Base-by-base conservation (phyloP, 371 early-diverging fungal genomes). In the Mucor piriformis region DNA sequence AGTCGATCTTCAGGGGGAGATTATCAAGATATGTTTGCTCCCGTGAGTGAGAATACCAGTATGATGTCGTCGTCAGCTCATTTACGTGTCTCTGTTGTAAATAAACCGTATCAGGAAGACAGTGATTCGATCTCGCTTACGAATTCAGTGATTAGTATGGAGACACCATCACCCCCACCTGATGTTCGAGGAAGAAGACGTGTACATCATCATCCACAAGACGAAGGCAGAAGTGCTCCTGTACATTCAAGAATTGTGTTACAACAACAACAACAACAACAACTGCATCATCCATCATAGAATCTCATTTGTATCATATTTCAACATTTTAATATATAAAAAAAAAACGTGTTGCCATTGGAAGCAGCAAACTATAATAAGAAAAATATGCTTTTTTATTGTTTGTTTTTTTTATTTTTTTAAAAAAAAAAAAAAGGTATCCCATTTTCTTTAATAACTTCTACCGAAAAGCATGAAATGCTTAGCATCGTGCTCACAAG, bases 401-500 rank as follows among this genome's bases (percentile, higher is more conserved):
- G 23, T 25, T 44, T 44, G 12, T 24, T 24, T 23, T 44, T 44
- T 23, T 46, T 25, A 46, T 50, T 50, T 33, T 33, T n/a, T n/a
- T 49, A 13, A 21, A 42, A 16, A 40, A 54, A 29, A 15, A 18
- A 7, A 55, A 12, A 15, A 27, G n/a, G 40, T 13, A 16, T 37
- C 7, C 24, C 10, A 54, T 55, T 54, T 44, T 51, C 50, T 56
- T 43, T 50, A 97, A 79, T 97, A 97, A 59, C 92, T 92, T 71
- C 96, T 87, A 63, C 97, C 97, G 70, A 95, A 95, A 67, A 95
- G 79, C 67, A 89, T 86, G 67, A 87, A 92, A 70, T 86, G 86
- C 77, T 91, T 90, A 69, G 95, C 95, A 61, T 85, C 72, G 57
- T 86, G 74, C 40, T 84, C 89, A 70, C 95, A 95, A 57, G 88